Evolutionary conservation across 768 basidiomycete genomes (phyloP), one percentile per base, ranked within the genome.

Genomic region (Lyophyllum shimeji): DNA sequence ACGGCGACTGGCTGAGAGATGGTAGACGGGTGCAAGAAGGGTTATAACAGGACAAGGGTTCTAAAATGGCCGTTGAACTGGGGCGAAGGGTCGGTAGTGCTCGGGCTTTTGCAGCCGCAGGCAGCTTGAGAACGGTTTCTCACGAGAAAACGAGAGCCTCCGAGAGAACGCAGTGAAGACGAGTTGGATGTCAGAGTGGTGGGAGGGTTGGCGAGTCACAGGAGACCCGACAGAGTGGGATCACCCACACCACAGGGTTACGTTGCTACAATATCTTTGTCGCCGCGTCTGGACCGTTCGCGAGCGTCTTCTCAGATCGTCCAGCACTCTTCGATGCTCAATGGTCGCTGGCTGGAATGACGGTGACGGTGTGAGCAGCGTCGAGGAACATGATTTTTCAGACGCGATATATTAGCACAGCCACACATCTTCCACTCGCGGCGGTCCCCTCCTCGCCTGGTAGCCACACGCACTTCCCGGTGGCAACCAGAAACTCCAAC

Each of bases 191-290:
- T 29, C 55, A 40, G 51, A 49, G 33, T 43, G 48, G 56, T 57
- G 58, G 64, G 60, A 63, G 57, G 51, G 58, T 45, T 59, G 65
- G 51, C 63, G 62, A 67, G 60, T 58, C 63, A 62, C 63, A 60
- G 61, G 58, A 63, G 71, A 76, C 73, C 74, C 75, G 71, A 74
- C 60, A 72, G 69, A 76, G 70, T 75, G 75, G 75, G 68, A 69
- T 64, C 62, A 60, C 63, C 67, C 69, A 69, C 67, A 61, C 63
- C 57, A 51, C 55, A 56, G 59, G 52, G 60, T 63, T 56, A 60
- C 51, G 53, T 25, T 23, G 40, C 58, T 37, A 56, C 25, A 58
- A 53, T n/a, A 43, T 42, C 23, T 33, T 47, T 53, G 45, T 42
- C 34, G 46, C 31, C 40, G 23, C 21, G 55, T 40, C 29, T 29